A percentile compares a stretch with the other conserved stretches of the same genome.
Evolutionary conservation across 352 stramenopile genomes (phyloP).

Genomic region (Phytophthora tubulina): DNA sequence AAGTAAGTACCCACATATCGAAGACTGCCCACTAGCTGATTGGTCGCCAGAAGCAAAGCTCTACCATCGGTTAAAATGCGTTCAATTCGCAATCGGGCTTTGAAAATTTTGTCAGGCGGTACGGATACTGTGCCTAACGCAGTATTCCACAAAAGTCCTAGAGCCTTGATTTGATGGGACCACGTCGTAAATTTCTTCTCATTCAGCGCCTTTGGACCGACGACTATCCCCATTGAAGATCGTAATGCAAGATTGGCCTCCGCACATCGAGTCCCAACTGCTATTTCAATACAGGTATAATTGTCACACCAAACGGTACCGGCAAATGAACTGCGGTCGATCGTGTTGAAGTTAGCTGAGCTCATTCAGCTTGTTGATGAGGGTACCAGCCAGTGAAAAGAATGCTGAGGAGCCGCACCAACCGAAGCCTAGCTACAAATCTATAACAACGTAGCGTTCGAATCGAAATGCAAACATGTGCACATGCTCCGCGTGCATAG

Average conservation of each 20-base stretch:
- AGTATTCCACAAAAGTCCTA: conserved; percentile 19
- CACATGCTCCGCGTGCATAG: not conserved
- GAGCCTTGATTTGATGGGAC: conserved; percentile 3
- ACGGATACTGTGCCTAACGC: not conserved
- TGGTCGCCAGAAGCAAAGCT: not conserved
- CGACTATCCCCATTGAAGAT: not conserved
- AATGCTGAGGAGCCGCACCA: conserved; percentile 7
- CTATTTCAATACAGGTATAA: conserved; percentile 10
- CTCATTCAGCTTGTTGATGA: conserved; percentile 19
- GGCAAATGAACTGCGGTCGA: not conserved
- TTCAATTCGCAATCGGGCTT: conserved; percentile 2
- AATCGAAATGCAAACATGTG: conserved; percentile 32
- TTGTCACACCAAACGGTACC: conserved; percentile 23
- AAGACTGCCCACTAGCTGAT: conserved; percentile 18
- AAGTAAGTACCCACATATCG: conserved; percentile 27
- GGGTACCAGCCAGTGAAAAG: conserved; percentile 1
- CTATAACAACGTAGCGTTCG: conserved; percentile 7
- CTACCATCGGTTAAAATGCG: too few relatives aligned
- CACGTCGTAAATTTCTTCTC: conserved; percentile 1
- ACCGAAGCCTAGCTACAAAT: conserved; percentile 5
- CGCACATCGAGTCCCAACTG: not conserved
- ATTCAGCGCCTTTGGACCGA: not conserved
- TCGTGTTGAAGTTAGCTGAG: not conserved
- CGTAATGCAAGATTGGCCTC: conserved; percentile 2
- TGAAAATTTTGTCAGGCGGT: not conserved